Evolutionary conservation across 1,284 basidiomycete species (phyloP).

Genomic region (Boletellus deceptivus): DNA sequence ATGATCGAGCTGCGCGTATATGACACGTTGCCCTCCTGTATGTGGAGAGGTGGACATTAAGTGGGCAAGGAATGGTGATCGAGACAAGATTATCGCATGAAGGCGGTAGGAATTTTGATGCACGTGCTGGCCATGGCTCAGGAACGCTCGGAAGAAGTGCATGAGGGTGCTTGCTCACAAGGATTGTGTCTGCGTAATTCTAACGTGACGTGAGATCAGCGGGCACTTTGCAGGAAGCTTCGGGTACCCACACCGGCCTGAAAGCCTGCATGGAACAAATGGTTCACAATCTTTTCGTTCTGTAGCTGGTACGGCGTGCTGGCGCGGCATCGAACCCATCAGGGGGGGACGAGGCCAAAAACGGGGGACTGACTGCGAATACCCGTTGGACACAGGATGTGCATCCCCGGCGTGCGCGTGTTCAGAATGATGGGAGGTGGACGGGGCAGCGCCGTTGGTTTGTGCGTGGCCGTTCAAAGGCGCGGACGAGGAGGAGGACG

Average conservation of each 20-base stretch:
- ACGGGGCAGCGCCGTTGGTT: slow-evolving; percentile 23
- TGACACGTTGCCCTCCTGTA: slow-evolving; percentile 57
- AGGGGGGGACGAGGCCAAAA: background rate
- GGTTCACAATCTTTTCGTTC: slow-evolving; percentile 69
- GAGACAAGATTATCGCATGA: slow-evolving; percentile 80
- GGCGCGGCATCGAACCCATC: slow-evolving; percentile 15
- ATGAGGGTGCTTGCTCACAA: slow-evolving; percentile 47
- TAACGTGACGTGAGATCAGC: slow-evolving; percentile 32
- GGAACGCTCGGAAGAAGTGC: slow-evolving; percentile 10
- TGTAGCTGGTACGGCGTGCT: slow-evolving; percentile 55
- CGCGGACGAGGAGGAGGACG: slow-evolving; percentile 23
- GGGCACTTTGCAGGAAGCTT: slow-evolving; percentile 8
- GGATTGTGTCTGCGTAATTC: slow-evolving; percentile 79
- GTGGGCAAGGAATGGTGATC: slow-evolving; percentile 82
- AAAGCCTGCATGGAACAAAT: slow-evolving; percentile 75
- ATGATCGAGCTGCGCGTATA: slow-evolving; percentile 74
- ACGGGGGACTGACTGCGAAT: slow-evolving; percentile 43
- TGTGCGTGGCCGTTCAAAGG: slow-evolving; percentile 23
- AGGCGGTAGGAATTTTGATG: slow-evolving; percentile 71
- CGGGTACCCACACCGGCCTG: slow-evolving; percentile 65
- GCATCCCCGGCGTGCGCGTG: slow-evolving; percentile 20
- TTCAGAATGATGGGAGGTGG: slow-evolving; percentile 22
- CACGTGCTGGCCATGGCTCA: slow-evolving; percentile 56
- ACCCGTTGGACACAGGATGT: slow-evolving; percentile 32
- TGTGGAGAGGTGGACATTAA: slow-evolving; percentile 75